Evolutionary conservation across 495 filamentous ascomycete species (phyloP), one percentile per base, ranked within the genome.

Genomic region (Lepraria neglecta): DNA sequence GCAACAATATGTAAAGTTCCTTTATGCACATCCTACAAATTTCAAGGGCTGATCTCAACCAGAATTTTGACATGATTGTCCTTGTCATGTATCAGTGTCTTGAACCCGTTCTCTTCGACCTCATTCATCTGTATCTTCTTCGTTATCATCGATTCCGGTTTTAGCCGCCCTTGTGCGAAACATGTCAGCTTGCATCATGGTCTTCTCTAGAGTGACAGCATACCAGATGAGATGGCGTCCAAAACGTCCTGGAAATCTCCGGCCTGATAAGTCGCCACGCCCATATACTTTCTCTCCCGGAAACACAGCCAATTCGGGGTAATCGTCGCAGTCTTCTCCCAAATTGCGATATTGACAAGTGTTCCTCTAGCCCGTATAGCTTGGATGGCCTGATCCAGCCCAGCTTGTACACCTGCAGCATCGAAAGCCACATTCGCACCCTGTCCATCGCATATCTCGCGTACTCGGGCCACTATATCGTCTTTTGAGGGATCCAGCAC

Each of bases 321-420:
- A 27, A 86, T 70, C 9, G 70, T 70, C 17, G 77, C 75, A 3
- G 66, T 54, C 64, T 79, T 79, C 66, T 84, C 82, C 83, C 83
- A 86, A 30, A 86, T 76, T 1, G 84, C 81, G 52, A 86, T 78
- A 61, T 86, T 86, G 12, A 86, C 77, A 31, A 84, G 74, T 0
- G 81, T 84, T 5, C 84, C 84, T 45, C 77, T 70, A 4, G 74
- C 75, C 14, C 80, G 72, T 40, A 80, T 69, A 0, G 80, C 74
- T 44, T 74, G 67, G 40, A 83, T 75, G 3, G 78, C 80, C 45
- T 72, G 70, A 40, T 80, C 72, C 4, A 87, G 68, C 10, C 74
- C 80, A 9, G 67, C 68, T 61, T 79, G 76, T 38, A 84, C 81
- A 9, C 83, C 83, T 3, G 84, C 81, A 17, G 76, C 76, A 60